A percentile compares a stretch with the other conserved stretches of the same genome.
phyloP scores from a whole-genome alignment of 2,329 filamentous ascomycete genomes.

The Beauveria bassiana region DNA sequence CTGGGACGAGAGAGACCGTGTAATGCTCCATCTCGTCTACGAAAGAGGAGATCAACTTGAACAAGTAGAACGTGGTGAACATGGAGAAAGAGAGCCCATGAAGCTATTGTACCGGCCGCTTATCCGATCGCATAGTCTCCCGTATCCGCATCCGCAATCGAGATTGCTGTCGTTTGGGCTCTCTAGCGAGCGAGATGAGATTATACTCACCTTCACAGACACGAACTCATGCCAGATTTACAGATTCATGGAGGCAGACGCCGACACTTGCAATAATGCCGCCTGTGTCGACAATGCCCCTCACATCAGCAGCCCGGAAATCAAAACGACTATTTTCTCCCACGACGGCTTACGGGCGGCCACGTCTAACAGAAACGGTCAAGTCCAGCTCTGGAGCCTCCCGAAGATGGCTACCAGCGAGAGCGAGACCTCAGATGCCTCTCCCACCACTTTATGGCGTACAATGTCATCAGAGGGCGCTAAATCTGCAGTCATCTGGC shows the following conservation, averaged over 20 bases:
- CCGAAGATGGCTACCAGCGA: background rate
- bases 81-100: background rate
- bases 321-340: background rate
- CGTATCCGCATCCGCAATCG: background rate
- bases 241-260: background rate
- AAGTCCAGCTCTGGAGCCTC: background rate
- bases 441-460: background rate
- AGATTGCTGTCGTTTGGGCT: background rate
- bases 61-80: too few relatives aligned
- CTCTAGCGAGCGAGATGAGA: background rate
- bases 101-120: background rate
- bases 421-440: background rate
- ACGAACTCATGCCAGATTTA: background rate
- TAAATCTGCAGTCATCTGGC: background rate
- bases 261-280: background rate
- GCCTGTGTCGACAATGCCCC: background rate
- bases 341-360: background rate
- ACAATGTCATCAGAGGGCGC: background rate
- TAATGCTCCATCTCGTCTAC: background rate
- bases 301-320: background rate
- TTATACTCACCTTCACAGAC: background rate
- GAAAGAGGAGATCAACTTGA: background rate
- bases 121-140: background rate
- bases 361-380: background rate
- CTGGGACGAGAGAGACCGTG: background rate